Percentiles rank a stretch among this genome's conserved stretches.
phyloP scores from a whole-genome alignment of 2,329 filamentous ascomycete species.

The Colletotrichum sp. region DNA sequence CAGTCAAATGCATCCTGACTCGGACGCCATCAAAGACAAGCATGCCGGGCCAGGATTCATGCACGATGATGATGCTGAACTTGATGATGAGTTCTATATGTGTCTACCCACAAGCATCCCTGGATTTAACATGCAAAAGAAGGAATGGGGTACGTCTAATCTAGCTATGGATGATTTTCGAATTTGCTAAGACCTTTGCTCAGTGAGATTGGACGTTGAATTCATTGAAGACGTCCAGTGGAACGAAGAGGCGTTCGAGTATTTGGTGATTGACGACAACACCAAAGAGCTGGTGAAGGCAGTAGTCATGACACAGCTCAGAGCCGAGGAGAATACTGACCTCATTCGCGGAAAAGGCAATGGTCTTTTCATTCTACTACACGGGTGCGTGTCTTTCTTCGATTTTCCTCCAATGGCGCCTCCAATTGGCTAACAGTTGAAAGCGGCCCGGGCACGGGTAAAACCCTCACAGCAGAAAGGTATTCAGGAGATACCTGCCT shows the following conservation, averaged over 20 bases:
- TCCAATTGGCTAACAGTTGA: background rate
- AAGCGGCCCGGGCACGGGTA: slow-evolving; percentile 36
- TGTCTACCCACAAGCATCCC: no score
- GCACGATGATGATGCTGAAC: no score
- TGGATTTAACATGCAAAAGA: background rate
- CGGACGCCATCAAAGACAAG: no score
- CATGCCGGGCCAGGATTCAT: no score
- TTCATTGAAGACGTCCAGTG: background rate
- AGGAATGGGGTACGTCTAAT: background rate
- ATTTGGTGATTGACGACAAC: slow-evolving; percentile 13
- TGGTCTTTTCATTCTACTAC: slow-evolving; percentile 37
- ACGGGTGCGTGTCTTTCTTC: slow-evolving; percentile 26
- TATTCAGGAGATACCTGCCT: background rate
- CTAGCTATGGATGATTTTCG: no score
- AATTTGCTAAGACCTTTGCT: no score
- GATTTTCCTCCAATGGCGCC: no score
- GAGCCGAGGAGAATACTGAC: slow-evolving; percentile 19
- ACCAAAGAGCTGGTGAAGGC: slow-evolving; percentile 35
- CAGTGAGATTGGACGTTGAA: background rate
- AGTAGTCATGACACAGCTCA: slow-evolving; percentile 26
- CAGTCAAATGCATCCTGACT: no score
- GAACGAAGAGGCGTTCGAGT: slow-evolving; percentile 23
- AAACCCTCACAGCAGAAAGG: slow-evolving; percentile 40
- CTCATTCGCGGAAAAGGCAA: slow-evolving; percentile 39
- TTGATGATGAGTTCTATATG: background rate